These are phyloP conservation scores for Alternaria sp. DNA, from an alignment of 2,329 filamentous ascomycete species.

Conservation along the genomic window DNA sequence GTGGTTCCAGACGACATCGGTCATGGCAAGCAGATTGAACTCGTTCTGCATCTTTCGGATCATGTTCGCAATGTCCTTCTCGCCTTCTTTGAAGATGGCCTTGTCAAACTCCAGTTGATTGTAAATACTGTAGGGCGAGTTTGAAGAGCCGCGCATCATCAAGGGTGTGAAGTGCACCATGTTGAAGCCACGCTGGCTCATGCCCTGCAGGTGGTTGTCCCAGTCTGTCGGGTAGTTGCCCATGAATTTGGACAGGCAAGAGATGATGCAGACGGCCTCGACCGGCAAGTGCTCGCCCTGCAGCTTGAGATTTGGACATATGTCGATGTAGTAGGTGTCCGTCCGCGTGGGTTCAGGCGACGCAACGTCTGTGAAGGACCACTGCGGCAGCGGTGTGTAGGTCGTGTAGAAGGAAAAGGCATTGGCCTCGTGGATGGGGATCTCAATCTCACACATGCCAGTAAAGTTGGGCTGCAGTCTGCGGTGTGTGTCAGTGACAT, in stretches of 20 bases:
- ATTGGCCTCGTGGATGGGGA: slow-evolving; percentile 81
- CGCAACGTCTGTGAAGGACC: slow-evolving; percentile 65
- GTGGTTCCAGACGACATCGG: slow-evolving; percentile 97
- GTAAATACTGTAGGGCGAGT: slow-evolving; percentile 96
- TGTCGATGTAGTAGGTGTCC: slow-evolving; percentile 87
- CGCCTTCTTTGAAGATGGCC: slow-evolving; percentile 80
- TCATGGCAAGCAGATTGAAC: slow-evolving; percentile 83
- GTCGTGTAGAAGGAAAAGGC: slow-evolving; percentile 95
- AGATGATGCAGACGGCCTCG: slow-evolving; percentile 88
- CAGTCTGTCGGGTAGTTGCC: slow-evolving; percentile 88
- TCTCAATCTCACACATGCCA: slow-evolving; percentile 84
- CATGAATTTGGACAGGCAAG: slow-evolving; percentile 97
- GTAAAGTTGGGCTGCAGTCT: slow-evolving; percentile 94
- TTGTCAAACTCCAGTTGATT: slow-evolving; percentile 90
- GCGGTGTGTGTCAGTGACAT: slow-evolving; percentile 21
- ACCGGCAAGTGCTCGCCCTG: slow-evolving; percentile 78
- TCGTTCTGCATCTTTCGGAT: slow-evolving; percentile 82
- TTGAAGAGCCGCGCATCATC: slow-evolving; percentile 85
- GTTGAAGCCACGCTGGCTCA: slow-evolving; percentile 92
- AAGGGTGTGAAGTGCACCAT: slow-evolving; percentile 98
- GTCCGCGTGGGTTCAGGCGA: slow-evolving; percentile 69
- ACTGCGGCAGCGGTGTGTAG: slow-evolving; percentile 83
- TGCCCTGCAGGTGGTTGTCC: slow-evolving; percentile 86
- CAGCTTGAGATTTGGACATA: slow-evolving; percentile 79
- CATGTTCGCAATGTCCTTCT: slow-evolving; percentile 78